Evolutionary conservation across 2,329 filamentous ascomycete genomes (phyloP), one percentile per base, ranked within the genome.

Genomic region (Lecanicillium sp.): DNA sequence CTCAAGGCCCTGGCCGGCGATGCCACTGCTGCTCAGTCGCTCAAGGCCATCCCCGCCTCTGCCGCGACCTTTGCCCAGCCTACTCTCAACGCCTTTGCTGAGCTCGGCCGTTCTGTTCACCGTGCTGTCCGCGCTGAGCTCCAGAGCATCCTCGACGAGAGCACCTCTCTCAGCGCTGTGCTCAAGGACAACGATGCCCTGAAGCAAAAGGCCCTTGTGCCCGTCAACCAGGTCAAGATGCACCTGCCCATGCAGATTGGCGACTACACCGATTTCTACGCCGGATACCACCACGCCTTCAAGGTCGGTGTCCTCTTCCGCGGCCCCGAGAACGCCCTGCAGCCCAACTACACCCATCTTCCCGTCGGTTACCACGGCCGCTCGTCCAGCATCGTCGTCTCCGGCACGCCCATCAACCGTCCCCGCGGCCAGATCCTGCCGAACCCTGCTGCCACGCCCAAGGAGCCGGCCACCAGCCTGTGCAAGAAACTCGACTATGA

Each of bases 191-290:
- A 67, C 29, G 46, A 54, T 11, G 42, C 44, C 2, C 53, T 66
- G 1, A 52, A 50, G 29, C 39, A 51, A 8, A 28, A 43, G 2
- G 56, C 54, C 6, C 40, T 62, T 12, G 6, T 64, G 4, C 49
- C 50, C 6, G 40, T 51, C 2, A 33, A 56, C 20, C 70, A 73
- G 4, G 73, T 80, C n/a, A 71, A 65, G 43, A 81, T 73, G 51
- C 84, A 89, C 46, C 51, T 90, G 1, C 85, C 85, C 1, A 75
- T 92, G 67, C 66, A 73, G 28, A 85, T 90, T 50, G 83, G 84
- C 22, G 85, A 90, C 54, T 90, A 90, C 56, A 86, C 85, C 2
- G 85, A 92, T 55, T 92, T 90, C 63, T 92, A 85, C 53, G 85
- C 82, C 12, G 84, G 85, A 35, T 64, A 81, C 50, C 81, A 89